These are phyloP conservation scores for Fusarium temperatum DNA, from an alignment of 2,329 filamentous ascomycete species.

Conservation along the genomic window DNA sequence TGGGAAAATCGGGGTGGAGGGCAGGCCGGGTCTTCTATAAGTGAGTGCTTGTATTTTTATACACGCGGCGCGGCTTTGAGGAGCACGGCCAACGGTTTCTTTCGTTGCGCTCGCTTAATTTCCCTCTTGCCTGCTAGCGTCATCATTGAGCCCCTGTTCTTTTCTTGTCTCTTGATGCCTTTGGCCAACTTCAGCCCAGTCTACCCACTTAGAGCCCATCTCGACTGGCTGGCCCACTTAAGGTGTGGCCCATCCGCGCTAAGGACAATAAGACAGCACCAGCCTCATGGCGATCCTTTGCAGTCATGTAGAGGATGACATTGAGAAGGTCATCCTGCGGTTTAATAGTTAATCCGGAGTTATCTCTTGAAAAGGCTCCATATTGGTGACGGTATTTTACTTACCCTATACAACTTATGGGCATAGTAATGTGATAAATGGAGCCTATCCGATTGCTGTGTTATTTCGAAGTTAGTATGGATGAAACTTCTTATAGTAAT, in stretches of 20 bases:
- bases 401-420: not conserved
- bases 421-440: not conserved
- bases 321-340: not conserved
- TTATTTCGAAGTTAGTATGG: not conserved
- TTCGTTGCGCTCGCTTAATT: slow-evolving; percentile 50
- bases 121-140: slow-evolving; percentile 49
- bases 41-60: slow-evolving; percentile 57
- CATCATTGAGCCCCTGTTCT: slow-evolving; percentile 35
- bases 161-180: slow-evolving; percentile 23
- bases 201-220: slow-evolving; percentile 30
- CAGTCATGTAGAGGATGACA: not conserved
- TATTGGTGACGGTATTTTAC: not conserved
- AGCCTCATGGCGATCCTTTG: slow-evolving; percentile 36
- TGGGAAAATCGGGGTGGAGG: slow-evolving; percentile 54
- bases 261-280: slow-evolving; percentile 17
- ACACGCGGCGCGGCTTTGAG: slow-evolving; percentile 48
- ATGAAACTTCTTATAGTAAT: not conserved
- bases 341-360: slow-evolving; percentile 10
- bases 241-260: slow-evolving; percentile 21
- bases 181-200: slow-evolving; percentile 30
- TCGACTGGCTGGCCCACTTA: slow-evolving; percentile 22
- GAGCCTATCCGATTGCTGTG: no score
- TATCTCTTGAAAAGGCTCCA: not conserved
- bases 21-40: slow-evolving; percentile 56
- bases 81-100: slow-evolving; percentile 48